These are phyloP conservation scores for Clathrus columnatus DNA, from an alignment of 768 basidiomycete species.

Conservation along the genomic window DNA sequence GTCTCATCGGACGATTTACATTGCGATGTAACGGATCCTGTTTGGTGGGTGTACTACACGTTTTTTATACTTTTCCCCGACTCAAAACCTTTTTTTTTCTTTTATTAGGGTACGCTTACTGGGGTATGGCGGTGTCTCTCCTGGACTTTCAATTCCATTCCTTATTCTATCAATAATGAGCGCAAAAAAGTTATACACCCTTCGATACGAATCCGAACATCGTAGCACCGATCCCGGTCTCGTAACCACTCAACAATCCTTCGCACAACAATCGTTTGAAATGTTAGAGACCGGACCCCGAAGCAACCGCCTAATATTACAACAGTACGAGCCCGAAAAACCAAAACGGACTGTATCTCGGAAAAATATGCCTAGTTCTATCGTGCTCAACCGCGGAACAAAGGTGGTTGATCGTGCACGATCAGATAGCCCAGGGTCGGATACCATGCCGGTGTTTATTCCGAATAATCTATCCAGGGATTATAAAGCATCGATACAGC, in stretches of 20 bases:
- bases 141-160: constrained; percentile 43
- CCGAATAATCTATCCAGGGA: neutral
- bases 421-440: neutral
- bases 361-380: neutral
- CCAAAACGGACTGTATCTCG: neutral
- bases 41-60: constrained; percentile 49
- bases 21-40: constrained; percentile 50
- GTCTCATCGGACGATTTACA: constrained; percentile 35
- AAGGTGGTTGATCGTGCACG: neutral
- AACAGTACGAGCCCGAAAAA: neutral
- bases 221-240: neutral
- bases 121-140: constrained; percentile 52
- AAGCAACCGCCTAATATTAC: neutral
- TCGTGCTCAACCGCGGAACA: no score
- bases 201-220: neutral
- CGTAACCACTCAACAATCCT: neutral
- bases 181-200: constrained; percentile 15
- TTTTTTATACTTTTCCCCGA: neutral
- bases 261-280: neutral
- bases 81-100: constrained; percentile 7
- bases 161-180: constrained; percentile 39
- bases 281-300: neutral
- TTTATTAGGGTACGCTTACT: constrained; percentile 48
- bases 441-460: neutral
- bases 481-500: neutral